phyloP scores from a whole-genome alignment of 345 rosid genomes.

The Isatis tinctoria region DNA sequence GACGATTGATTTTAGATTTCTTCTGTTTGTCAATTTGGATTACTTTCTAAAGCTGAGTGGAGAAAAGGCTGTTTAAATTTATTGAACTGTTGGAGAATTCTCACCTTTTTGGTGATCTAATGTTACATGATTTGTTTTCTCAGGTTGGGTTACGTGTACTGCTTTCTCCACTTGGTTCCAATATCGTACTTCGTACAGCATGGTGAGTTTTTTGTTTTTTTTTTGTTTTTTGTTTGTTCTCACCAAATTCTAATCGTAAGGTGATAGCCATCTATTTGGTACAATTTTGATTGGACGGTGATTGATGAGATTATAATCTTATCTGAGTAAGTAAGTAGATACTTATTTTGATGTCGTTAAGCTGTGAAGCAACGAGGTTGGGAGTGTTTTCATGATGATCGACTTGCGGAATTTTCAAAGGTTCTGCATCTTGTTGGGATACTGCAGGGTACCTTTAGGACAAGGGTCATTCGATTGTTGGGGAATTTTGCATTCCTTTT shows the following conservation, averaged over 20 bases:
- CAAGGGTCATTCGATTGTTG: neutral
- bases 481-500: constrained; percentile 1
- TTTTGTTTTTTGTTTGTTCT: neutral
- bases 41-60: no score
- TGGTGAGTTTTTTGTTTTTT: constrained; percentile 59
- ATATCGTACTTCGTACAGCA: constrained; percentile 69
- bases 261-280: neutral
- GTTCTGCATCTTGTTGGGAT: neutral
- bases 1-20: no score
- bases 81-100: neutral
- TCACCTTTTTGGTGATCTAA: neutral
- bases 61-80: neutral
- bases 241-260: neutral
- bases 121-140: neutral
- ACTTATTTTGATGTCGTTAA: neutral
- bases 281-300: neutral
- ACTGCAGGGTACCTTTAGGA: constrained; percentile 1
- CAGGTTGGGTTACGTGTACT: constrained; percentile 80
- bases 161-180: constrained; percentile 61
- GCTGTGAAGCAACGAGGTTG: neutral
- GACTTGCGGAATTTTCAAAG: neutral
- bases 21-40: no score
- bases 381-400: neutral
- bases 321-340: neutral
- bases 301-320: neutral